Base-by-base conservation (phyloP, 2,329 filamentous ascomycete genomes). In the Neopestalotiopsis rosae region DNA sequence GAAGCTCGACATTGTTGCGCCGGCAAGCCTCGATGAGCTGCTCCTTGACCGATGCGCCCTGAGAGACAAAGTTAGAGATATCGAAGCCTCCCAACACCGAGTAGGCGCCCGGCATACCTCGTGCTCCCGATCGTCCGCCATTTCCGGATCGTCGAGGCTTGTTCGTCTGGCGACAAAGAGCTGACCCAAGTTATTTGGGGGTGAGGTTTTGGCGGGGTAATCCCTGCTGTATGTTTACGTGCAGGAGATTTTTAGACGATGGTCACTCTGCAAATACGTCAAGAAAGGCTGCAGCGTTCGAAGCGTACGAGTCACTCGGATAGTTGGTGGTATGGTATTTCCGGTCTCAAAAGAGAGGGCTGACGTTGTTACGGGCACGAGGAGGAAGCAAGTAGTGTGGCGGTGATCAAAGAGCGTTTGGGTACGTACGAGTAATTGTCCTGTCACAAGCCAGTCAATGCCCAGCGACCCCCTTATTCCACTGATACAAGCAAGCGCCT, bases 11-110 rank as follows among this genome's bases (percentile, higher is more conserved):
- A 83, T 98, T 98, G 87, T 98, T 95, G 77, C 94, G 90, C 71
- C 95, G 94, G 83, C 93, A 97, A 76, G 96, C 94, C 85, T 97
- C 95, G 82, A 98, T 90, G 75, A 98, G 89, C 77, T 93, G 89
- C 84, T 98, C 52, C 40, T 65, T 64, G 62, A 65, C 40, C 32
- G 65, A 61, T 24, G 61, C 66, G 30, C 30, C 52, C 63, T 58
- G 32, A 13, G 24, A 38, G 40, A 3, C n/a, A 20, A 24, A 57
- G 24, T 65, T 28, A 64, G n/a, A 13, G 12, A 62, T 6, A 14
- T 14, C n/a, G 17, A 6, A 20, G 9, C 2, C 5, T 62, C 9
- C 17, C 30, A 28, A 28, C 34, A 17, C n/a, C 13, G 5, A 62
- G 13, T 14, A 13, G 9, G 4, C 10, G 20, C n/a, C 13, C 28